Percentiles rank a stretch among this genome's conserved stretches.
These are phyloP conservation scores for Claviceps quebecensis DNA, from an alignment of 2,329 filamentous ascomycete species.

Conservation along the genomic window DNA sequence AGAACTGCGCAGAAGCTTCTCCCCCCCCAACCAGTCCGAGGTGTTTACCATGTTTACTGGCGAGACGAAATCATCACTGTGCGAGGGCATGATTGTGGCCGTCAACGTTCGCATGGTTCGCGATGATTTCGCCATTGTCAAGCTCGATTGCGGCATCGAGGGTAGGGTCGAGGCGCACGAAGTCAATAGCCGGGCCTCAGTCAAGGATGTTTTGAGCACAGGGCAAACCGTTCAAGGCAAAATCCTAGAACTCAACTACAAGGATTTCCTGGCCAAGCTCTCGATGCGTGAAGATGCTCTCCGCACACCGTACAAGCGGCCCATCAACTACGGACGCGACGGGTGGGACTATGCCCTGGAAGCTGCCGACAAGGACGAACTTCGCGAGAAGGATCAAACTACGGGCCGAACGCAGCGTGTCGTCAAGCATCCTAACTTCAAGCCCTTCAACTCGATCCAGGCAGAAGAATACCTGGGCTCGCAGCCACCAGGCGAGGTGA, in stretches of 20 bases:
- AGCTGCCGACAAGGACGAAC: conserved; percentile 63
- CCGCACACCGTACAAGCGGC: conserved; percentile 54
- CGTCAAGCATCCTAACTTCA: conserved; percentile 95
- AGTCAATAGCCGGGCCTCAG: conserved; percentile 57
- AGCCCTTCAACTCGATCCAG: conserved; percentile 79
- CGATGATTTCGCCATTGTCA: conserved; percentile 84
- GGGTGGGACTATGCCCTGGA: conserved; percentile 86
- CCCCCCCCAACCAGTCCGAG: conserved; percentile 55
- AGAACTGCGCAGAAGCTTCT: conserved; percentile 74
- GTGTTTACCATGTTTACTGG: conserved; percentile 95
- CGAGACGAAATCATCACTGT: conserved; percentile 71
- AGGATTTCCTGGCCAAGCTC: conserved; percentile 69
- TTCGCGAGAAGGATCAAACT: conserved; percentile 73
- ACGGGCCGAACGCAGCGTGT: conserved; percentile 82
- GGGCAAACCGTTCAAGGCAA: conserved; percentile 84
- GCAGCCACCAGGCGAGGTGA: conserved; percentile 74
- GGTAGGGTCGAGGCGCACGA: conserved; percentile 74
- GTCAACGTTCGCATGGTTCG: conserved; percentile 80
- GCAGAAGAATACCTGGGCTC: conserved; percentile 87
- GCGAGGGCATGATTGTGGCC: conserved; percentile 83
- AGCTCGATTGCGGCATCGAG: conserved; percentile 87
- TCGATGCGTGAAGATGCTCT: conserved; percentile 73
- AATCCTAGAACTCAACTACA: conserved; percentile 74
- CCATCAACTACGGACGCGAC: conserved; percentile 56
- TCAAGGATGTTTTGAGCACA: conserved; percentile 58